Conservation (phyloP, 2,329 filamentous ascomycete genomes). For the Fusarium sarcochroum region DNA sequence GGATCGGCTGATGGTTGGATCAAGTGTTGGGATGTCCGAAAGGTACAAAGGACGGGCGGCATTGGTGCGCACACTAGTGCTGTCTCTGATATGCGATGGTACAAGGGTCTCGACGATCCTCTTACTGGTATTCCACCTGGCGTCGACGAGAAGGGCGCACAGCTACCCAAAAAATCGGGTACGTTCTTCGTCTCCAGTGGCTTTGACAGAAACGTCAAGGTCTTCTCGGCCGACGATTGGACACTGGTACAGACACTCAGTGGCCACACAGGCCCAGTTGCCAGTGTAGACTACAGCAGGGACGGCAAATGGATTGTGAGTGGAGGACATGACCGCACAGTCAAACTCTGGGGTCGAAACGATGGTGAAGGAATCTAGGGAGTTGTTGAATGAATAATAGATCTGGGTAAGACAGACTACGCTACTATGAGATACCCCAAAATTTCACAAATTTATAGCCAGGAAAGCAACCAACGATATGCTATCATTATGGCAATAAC, state of each 20-base stretch:
- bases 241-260: constrained; percentile 87
- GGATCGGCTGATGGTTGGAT: constrained; percentile 95
- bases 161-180: constrained; percentile 84
- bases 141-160: constrained; percentile 74
- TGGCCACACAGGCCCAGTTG: constrained; percentile 92
- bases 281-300: constrained; percentile 88
- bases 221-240: constrained; percentile 98
- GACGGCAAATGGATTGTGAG: constrained; percentile 95
- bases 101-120: constrained; percentile 86
- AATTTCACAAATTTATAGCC: constrained; percentile 23
- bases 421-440: constrained; percentile 48
- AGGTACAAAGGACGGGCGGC: constrained; percentile 85
- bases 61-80: constrained; percentile 93
- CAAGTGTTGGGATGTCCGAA: constrained; percentile 97
- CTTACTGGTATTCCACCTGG: constrained; percentile 72
- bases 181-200: constrained; percentile 93
- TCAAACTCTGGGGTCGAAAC: constrained; percentile 96
- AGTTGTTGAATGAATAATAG: constrained; percentile 21
- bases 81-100: constrained; percentile 95
- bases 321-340: constrained; percentile 92
- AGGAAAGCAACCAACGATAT: constrained; percentile 1
- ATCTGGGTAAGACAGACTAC: constrained; percentile 33
- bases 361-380: constrained; percentile 70
- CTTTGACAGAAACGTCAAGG: constrained; percentile 94
- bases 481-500: neutral